Evolutionary conservation across 805 yeast species (phyloP).

Genomic region (Hemisphaericaspora nanyangensis): DNA sequence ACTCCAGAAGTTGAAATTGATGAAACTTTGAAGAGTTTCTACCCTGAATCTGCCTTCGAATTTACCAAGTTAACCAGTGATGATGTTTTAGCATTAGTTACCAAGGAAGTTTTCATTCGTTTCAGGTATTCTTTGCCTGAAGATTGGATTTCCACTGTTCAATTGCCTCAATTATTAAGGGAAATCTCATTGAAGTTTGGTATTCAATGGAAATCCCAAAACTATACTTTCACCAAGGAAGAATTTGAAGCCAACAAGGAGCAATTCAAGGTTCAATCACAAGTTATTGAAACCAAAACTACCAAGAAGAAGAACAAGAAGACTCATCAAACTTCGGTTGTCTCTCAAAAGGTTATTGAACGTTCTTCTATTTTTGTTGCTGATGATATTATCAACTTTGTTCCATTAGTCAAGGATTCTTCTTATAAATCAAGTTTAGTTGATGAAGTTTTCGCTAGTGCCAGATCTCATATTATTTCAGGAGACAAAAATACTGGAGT

Average conservation of each 20-base stretch:
- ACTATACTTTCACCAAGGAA: slow-evolving; percentile 47
- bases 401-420: slow-evolving; percentile 75
- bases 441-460: slow-evolving; percentile 73
- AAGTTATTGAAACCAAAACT: slow-evolving; percentile 10
- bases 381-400: slow-evolving; percentile 63
- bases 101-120: slow-evolving; percentile 53
- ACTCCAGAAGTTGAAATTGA: slow-evolving; percentile 40
- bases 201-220: slow-evolving; percentile 69
- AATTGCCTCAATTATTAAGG: slow-evolving; percentile 52
- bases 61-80: slow-evolving; percentile 46
- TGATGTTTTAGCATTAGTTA: slow-evolving; percentile 41
- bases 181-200: slow-evolving; percentile 77
- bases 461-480: slow-evolving; percentile 37
- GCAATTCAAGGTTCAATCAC: slow-evolving; percentile 16
- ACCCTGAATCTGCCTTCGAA: slow-evolving; percentile 34
- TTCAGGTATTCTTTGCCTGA: slow-evolving; percentile 57
- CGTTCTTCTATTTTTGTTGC: slow-evolving; percentile 46
- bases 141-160: slow-evolving; percentile 42
- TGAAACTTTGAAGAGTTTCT: slow-evolving; percentile 38
- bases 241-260: slow-evolving; percentile 29
- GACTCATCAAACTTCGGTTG: slow-evolving; percentile 13
- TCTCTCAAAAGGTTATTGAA: slow-evolving; percentile 10
- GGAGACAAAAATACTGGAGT: slow-evolving; percentile 53
- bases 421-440: slow-evolving; percentile 62
- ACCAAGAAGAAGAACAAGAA: slow-evolving; percentile 34